Base-by-base conservation (phyloP, 2,329 filamentous ascomycete species). In the Penicillium polonicum region DNA sequence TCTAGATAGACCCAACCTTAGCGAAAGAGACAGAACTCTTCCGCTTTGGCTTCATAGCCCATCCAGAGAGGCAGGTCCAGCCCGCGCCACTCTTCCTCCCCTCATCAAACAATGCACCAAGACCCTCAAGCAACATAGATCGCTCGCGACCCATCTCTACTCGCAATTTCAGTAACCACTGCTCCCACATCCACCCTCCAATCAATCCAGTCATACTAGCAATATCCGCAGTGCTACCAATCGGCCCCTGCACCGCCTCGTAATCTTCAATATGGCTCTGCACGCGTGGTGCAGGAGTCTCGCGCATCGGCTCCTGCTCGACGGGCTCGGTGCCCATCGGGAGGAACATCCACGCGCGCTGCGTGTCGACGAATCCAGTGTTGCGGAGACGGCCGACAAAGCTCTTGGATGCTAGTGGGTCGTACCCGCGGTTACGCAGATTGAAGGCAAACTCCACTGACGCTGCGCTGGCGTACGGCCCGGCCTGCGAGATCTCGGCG, bases 101-200 rank as follows among this genome's bases (percentile, higher is more conserved):
- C 66, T 87, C 85, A 62, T 86, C 83, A 57, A 88, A 77, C 23
- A 85, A 79, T 60, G 79, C 78, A 21, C 82, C 80, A 19, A 86
- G 79, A 27, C 82, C 83, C 58, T 84, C 81, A 50, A 86, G 68
- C 52, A 84, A 72, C 58, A 75, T 78, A 46, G 76, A 73, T 57
- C 81, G 79, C 35, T 80, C 79, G 70, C 91, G 87, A 27, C 90
- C 89, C 70, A 91, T 94, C 79, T 97, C 92, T 77, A 88, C 84
- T 78, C 94, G 90, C 68, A 93, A 83, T 70, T 91, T 90, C 65
- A 97, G 78, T 74, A 97, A 84, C 94, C 94, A 99, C 73, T 91
- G 89, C 82, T 99, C 94, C 93, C 92, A 99, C 72, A 88, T 87
- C 87, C 92, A 94, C 27, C 89, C 88, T 5, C 91, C 94, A 0